Evolutionary conservation across 208 protist genomes (phyloP).

Genomic region (Cochliopodium minus): DNA sequence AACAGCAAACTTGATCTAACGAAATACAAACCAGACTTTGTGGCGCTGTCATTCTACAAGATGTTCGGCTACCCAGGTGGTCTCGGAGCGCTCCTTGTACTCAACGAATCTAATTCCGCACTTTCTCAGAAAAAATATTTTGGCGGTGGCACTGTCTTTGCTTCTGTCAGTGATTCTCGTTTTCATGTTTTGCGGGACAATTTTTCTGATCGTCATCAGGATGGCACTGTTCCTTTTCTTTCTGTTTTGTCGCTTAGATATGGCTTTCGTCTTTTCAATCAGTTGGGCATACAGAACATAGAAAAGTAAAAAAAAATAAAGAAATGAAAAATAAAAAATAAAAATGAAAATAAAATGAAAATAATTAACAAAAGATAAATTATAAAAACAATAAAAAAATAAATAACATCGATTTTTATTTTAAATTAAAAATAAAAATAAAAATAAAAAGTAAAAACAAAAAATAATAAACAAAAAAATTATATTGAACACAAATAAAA

Average conservation of each 20-base stretch:
- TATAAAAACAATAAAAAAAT: too few relatives aligned
- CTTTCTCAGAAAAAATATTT: constrained; percentile 39
- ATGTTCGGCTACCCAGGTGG: constrained; percentile 55
- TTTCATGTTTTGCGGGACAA: not conserved
- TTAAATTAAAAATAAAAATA: too few relatives aligned
- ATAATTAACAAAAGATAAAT: too few relatives aligned
- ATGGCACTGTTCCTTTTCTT: constrained; percentile 37
- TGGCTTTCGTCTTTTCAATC: constrained; percentile 26
- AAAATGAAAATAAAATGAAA: too few relatives aligned
- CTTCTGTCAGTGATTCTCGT: constrained; percentile 10
- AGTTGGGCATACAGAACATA: too few relatives aligned
- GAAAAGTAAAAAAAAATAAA: too few relatives aligned
- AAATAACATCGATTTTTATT: too few relatives aligned
- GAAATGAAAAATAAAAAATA: too few relatives aligned
- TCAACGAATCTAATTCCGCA: constrained; percentile 8
- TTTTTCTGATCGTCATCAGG: constrained; percentile 21
- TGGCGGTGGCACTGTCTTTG: constrained; percentile 37
- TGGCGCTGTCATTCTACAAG: constrained; percentile 54
- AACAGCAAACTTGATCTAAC: constrained; percentile 32
- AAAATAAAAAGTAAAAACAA: too few relatives aligned
- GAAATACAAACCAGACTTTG: constrained; percentile 33
- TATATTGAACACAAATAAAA: too few relatives aligned
- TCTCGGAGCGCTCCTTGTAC: constrained; percentile 39
- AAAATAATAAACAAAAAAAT: too few relatives aligned
- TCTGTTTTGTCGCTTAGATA: constrained; percentile 20